Base-by-base conservation (phyloP, 768 basidiomycete genomes). In the Calocera viscosa region DNA sequence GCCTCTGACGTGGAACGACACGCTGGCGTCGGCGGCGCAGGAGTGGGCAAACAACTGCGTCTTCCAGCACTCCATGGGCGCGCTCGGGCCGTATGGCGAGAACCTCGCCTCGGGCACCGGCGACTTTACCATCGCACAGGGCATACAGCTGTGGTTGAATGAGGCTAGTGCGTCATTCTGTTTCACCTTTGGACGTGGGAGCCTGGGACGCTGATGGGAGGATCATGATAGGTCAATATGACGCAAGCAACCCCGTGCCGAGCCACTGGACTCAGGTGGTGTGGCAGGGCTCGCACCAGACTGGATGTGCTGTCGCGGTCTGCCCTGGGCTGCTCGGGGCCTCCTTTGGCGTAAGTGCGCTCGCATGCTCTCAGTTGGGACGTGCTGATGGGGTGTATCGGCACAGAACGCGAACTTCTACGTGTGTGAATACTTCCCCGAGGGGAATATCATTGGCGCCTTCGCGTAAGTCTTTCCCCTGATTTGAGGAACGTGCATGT, bases 371-470 rank as follows among this genome's bases (percentile, higher is more conserved):
- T 30, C n/a, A 5, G 35, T 24, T 11, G 17, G 39, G 14, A 53
- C 67, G 35, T 24, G 24, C 39, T 40, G 69, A 24, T 30, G 68
- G 60, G 33, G n/a, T 26, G 28, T 69, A 2, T 47, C 19, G 5
- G 43, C 5, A 8, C 71, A 87, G 86, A 71, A 73, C 66, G 83
- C 83, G 38, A 82, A 80, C 1, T 78, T 84, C 70, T 80, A 85
- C 72, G 85, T 86, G 39, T 88, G 87, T 72, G 71, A 87, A 65
- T 88, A 89, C 72, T 75, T 83, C 68, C 84, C 86, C 26, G 79
- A 82, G 32, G 86, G 87, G 22, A 89, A 89, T 71, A 79, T 88
- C 67, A 74, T 86, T 32, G 86, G 86, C 43, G 71, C 82, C 70
- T 80, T 83, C 60, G 69, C 71, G 86, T 87, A 73, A 76, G 86